phyloP scores from a whole-genome alignment of 148 eudicot genomes.

The Drosera capensis region DNA sequence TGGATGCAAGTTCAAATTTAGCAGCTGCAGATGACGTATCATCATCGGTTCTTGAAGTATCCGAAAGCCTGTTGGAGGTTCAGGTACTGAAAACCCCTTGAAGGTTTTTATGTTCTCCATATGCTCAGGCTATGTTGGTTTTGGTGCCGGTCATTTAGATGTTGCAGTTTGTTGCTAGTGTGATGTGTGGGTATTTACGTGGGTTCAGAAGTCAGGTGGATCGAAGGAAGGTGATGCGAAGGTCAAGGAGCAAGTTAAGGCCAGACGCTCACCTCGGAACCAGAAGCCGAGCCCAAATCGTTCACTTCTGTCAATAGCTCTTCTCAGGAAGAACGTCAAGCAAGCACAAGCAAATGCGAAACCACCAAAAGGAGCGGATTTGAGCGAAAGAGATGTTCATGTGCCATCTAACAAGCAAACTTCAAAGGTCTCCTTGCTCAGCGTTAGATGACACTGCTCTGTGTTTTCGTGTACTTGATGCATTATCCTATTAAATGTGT shows the following conservation, averaged over 20 bases:
- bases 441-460: constrained; percentile 25
- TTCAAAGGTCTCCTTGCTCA: constrained; percentile 21
- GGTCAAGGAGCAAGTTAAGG: constrained; percentile 20
- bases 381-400: constrained; percentile 10
- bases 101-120: no score
- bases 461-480: neutral
- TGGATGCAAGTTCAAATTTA: no score
- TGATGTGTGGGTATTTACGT: constrained; percentile 2
- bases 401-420: constrained; percentile 19
- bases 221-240: constrained; percentile 12
- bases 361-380: constrained; percentile 17
- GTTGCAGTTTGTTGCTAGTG: neutral
- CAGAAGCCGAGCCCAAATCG: constrained; percentile 41
- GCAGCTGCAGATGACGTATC: no score
- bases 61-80: no score
- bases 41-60: no score
- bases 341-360: constrained; percentile 16
- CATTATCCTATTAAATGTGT: neutral
- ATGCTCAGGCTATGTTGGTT: neutral
- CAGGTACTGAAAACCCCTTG: no score
- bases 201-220: constrained; percentile 17
- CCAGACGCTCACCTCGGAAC: constrained; percentile 23
- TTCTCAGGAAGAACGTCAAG: constrained; percentile 21
- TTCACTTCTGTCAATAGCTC: constrained; percentile 58
- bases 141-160: neutral